phyloP scores from a whole-genome alignment of 176 grass and related monocot species.

The Musa troglodytarum region DNA sequence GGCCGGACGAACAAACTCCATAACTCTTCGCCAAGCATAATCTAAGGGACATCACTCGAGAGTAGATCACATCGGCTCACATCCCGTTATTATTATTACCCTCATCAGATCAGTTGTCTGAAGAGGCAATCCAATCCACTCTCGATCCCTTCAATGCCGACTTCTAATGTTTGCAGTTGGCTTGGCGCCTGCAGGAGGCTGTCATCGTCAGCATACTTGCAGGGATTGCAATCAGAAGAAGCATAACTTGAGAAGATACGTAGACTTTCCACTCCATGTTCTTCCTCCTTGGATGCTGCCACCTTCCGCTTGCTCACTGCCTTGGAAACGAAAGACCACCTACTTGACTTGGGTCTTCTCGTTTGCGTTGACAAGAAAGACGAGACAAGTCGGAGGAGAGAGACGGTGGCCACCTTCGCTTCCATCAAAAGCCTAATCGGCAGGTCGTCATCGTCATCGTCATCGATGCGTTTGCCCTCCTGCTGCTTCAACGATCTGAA shows the following conservation, averaged over 20 bases:
- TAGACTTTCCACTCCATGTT: background rate
- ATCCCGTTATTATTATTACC: no score
- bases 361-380: conserved; percentile 5
- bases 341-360: background rate
- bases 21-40: no score
- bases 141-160: conserved; percentile 22
- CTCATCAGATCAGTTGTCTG: conserved; percentile 25
- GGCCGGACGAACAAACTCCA: no score
- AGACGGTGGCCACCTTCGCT: conserved; percentile 8
- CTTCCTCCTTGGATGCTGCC: background rate
- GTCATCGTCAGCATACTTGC: background rate
- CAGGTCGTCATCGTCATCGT: background rate
- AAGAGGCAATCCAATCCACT: conserved; percentile 21
- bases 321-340: conserved; percentile 21
- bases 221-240: background rate
- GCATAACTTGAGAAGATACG: background rate
- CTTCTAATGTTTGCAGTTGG: conserved; percentile 18
- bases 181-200: background rate
- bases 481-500: background rate
- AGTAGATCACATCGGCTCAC: no score
- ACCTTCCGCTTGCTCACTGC: conserved; percentile 12
- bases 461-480: background rate
- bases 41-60: no score
- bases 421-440: conserved; percentile 12
- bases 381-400: conserved; percentile 9